A percentile compares a stretch with the other conserved stretches of the same genome.
These are phyloP conservation scores for Tricholoma flavovirens DNA, from an alignment of 768 basidiomycete species.

Conservation along the genomic window DNA sequence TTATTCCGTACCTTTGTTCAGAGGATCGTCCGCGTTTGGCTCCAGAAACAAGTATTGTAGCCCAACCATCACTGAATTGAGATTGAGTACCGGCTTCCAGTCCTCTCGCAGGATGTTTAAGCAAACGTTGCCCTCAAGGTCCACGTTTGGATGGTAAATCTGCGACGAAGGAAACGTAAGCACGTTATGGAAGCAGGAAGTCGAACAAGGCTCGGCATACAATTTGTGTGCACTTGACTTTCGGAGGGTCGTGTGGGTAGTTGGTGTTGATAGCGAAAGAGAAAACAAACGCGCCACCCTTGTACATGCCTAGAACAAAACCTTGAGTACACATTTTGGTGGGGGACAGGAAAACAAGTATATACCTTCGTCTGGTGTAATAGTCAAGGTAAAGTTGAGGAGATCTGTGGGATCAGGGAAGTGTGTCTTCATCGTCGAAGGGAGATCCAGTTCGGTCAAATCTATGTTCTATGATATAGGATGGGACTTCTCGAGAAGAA, in stretches of 20 bases:
- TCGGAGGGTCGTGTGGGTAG: slow-evolving; percentile 99
- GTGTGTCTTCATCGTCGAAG: slow-evolving; percentile 91
- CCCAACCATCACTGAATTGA: slow-evolving; percentile 98
- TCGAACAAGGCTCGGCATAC: slow-evolving; percentile 39
- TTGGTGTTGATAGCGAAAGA: slow-evolving; percentile 95
- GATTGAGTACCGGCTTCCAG: slow-evolving; percentile 98
- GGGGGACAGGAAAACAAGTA: background rate
- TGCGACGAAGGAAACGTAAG: slow-evolving; percentile 24
- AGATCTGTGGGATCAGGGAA: slow-evolving; percentile 93
- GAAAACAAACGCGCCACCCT: slow-evolving; percentile 89
- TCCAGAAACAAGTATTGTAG: slow-evolving; percentile 98
- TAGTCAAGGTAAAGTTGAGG: slow-evolving; percentile 93
- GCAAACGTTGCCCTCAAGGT: slow-evolving; percentile 97
- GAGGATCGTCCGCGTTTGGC: slow-evolving; percentile 96
- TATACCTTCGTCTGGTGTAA: slow-evolving; percentile 94
- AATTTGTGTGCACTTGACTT: slow-evolving; percentile 95
- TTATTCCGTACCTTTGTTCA: slow-evolving; percentile 87
- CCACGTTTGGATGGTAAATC: slow-evolving; percentile 99
- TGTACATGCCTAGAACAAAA: slow-evolving; percentile 82
- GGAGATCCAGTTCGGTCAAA: slow-evolving; percentile 93
- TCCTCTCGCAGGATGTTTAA: slow-evolving; percentile 98
- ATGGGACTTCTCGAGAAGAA: background rate
- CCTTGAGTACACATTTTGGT: slow-evolving; percentile 3
- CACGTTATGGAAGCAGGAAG: background rate
- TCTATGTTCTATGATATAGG: slow-evolving; percentile 42